A percentile compares a stretch with the other conserved stretches of the same genome.
Evolutionary conservation across 768 basidiomycete genomes (phyloP).

Genomic region (Lactifluus subvellereus): DNA sequence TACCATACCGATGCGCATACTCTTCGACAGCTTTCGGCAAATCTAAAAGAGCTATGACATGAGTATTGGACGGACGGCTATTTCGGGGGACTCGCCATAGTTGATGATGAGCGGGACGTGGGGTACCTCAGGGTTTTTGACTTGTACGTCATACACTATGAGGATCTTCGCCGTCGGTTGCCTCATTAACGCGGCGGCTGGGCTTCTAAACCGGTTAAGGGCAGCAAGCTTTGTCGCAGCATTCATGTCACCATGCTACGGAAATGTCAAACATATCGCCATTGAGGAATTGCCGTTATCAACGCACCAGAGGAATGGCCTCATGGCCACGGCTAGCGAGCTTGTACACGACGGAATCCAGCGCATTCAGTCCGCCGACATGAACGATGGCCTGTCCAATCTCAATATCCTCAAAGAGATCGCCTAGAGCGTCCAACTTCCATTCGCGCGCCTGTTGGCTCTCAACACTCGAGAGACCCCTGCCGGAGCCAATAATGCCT

Average conservation of each 20-base stretch:
- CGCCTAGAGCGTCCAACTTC: conserved; percentile 89
- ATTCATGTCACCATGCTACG: conserved; percentile 90
- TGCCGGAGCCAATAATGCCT: conserved; percentile 92
- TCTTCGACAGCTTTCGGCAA: conserved; percentile 94
- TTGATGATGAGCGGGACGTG: conserved; percentile 94
- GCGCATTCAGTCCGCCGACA: conserved; percentile 79
- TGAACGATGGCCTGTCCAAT: conserved; percentile 78
- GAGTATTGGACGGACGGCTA: neutral
- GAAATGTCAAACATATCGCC: neutral
- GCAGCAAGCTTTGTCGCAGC: conserved; percentile 73
- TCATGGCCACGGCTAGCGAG: conserved; percentile 81
- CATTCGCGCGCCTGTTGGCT: conserved; percentile 85
- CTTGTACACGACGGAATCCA: conserved; percentile 89
- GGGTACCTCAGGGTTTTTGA: conserved; percentile 84
- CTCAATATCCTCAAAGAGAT: conserved; percentile 85
- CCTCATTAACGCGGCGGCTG: conserved; percentile 53
- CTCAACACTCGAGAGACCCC: conserved; percentile 74
- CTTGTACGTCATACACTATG: conserved; percentile 89
- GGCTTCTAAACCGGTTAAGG: conserved; percentile 75
- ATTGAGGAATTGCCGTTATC: conserved; percentile 8
- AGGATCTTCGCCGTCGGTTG: conserved; percentile 68
- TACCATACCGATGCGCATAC: conserved; percentile 81
- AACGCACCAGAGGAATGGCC: conserved; percentile 76
- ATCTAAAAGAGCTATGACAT: conserved; percentile 41
- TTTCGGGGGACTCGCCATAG: conserved; percentile 53